These are phyloP conservation scores for Populus hybrid DNA, from an alignment of 441 rosid genomes.

Conservation along the genomic window DNA sequence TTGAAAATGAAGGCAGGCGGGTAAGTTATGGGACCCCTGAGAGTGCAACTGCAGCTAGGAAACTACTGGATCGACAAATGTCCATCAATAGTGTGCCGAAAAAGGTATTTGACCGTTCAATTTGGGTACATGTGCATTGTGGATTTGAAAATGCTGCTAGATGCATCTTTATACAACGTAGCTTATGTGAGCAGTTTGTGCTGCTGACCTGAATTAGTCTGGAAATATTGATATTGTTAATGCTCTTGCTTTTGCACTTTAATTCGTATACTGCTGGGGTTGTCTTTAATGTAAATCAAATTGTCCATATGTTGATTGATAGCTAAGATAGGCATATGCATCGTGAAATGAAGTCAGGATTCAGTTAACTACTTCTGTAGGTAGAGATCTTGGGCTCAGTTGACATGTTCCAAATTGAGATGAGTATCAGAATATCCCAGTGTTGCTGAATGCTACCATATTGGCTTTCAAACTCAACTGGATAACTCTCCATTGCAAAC, in stretches of 20 bases:
- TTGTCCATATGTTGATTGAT: background rate
- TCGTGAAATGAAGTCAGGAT: background rate
- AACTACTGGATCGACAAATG: constrained; percentile 93
- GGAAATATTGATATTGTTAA: background rate
- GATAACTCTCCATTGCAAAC: background rate
- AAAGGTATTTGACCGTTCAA: constrained; percentile 47
- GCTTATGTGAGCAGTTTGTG: background rate
- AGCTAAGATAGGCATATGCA: background rate
- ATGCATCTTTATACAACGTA: background rate
- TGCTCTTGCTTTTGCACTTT: background rate
- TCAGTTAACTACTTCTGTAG: background rate
- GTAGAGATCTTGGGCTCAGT: background rate
- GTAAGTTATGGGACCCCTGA: constrained; percentile 95
- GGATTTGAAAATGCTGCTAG: background rate
- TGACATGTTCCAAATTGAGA: background rate
- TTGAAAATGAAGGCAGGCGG: constrained; percentile 97
- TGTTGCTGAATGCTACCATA: background rate
- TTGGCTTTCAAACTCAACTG: background rate
- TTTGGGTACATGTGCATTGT: background rate
- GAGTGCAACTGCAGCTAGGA: constrained; percentile 94
- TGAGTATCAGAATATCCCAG: background rate
- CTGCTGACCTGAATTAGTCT: constrained; percentile 1
- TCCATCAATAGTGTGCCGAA: constrained; percentile 91
- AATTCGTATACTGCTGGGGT: background rate
- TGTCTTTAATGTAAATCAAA: background rate